Base-by-base conservation (phyloP, 1,284 basidiomycete genomes). In the Cryptococcus floricola region DNA sequence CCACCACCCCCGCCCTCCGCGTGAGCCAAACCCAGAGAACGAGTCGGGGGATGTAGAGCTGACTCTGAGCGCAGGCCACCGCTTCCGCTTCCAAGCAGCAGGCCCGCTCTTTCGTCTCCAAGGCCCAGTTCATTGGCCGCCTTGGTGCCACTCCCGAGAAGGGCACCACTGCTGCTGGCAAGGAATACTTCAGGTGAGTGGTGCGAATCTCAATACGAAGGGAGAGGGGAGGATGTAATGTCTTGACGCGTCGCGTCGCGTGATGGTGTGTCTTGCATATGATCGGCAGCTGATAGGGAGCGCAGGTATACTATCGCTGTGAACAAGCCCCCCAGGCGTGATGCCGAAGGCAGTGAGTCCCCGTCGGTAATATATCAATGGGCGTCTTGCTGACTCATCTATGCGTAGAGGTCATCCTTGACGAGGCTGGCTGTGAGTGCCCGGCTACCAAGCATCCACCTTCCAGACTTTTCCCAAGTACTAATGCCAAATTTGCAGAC, bases 121-220 rank as follows among this genome's bases (percentile, higher is more conserved):
- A 69, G 56, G 67, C 66, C 43, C 69, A 69, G 44, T 59, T 75
- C 53, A 53, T 75, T 41, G 73, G 73, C 48, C 62, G 71, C 23
- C 66, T 75, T 42, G 73, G 70, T 41, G 60, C 60, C 46, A 60
- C 58, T 28, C 73, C 73, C 41, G 63, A 63, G 45, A 58, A 66
- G 53, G 59, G 60, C 50, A 55, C 60, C 46, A 64, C 63, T 28
- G 55, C 55, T 37, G 50, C 56, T 48, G 69, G 69, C 46, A 64
- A 57, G 48, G 39, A 51, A n/a, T 73, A 70, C 61, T 66, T 61
- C 54, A 63, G 57, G 63, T 70, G 43, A 41, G 67, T 58, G 19
- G 31, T 52, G 3, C n/a, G 12, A 13, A 5, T 18, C 14, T 13
- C 13, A 14, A 6, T 39, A 14, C 27, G 31, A n/a, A n/a, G n/a